Evolutionary conservation across 345 rosid genomes (phyloP).

Genomic region (Camelina laxa): DNA sequence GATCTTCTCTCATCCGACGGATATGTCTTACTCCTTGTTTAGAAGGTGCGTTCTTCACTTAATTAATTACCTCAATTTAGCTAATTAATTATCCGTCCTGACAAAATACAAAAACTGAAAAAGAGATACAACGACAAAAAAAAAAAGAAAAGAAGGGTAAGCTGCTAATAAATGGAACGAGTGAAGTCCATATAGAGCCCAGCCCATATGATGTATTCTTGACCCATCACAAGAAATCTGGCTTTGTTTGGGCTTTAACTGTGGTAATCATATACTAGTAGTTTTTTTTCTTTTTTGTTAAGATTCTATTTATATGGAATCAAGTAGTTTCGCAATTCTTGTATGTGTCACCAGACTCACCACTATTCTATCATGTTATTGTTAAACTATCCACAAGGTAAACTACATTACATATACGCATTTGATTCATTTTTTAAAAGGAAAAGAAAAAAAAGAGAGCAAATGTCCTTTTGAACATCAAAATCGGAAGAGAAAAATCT

Average conservation of each 20-base stretch:
- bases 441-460: background rate
- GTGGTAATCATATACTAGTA: background rate
- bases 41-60: background rate
- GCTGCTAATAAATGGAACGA: too few relatives aligned
- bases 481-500: background rate
- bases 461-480: background rate
- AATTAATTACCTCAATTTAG: background rate
- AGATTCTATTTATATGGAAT: too few relatives aligned
- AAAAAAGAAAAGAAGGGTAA: too few relatives aligned
- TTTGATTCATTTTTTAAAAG: background rate
- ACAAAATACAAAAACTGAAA: background rate
- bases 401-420: background rate
- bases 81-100: background rate
- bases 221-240: background rate
- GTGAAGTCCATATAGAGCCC: too few relatives aligned
- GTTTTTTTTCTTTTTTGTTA: too few relatives aligned
- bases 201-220: background rate
- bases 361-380: too few relatives aligned
- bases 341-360: background rate
- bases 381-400: background rate
- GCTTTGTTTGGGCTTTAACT: background rate
- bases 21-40: background rate
- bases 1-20: conserved; percentile 38
- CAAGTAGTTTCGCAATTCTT: background rate
- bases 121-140: too few relatives aligned